These are phyloP conservation scores for Didymellaceae sp. DNA, from an alignment of 2,329 filamentous ascomycete genomes.

Conservation along the genomic window DNA sequence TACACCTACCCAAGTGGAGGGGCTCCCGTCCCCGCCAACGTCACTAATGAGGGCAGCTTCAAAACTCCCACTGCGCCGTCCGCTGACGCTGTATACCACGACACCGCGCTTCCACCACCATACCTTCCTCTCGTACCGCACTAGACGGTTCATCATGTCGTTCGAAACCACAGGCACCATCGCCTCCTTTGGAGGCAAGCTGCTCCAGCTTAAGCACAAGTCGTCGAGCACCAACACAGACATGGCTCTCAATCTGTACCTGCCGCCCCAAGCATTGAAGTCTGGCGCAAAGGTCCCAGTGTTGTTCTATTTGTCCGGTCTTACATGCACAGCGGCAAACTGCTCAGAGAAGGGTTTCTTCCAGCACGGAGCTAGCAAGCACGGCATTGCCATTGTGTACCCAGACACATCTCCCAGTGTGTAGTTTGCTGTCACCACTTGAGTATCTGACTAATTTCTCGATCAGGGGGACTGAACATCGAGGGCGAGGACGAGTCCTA, in stretches of 20 bases:
- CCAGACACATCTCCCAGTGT: slow-evolving; percentile 91
- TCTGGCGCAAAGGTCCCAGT: slow-evolving; percentile 72
- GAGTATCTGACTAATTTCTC: slow-evolving; percentile 22
- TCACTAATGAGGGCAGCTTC: slow-evolving; percentile 32
- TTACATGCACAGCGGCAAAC: slow-evolving; percentile 92
- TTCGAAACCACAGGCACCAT: slow-evolving; percentile 92
- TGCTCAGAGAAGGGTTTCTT: slow-evolving; percentile 85
- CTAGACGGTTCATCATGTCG: slow-evolving; percentile 56
- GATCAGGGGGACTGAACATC: slow-evolving; percentile 73
- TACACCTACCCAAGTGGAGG: slow-evolving; percentile 12
- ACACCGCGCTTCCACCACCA: slow-evolving; percentile 7
- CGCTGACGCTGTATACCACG: slow-evolving; percentile 9
- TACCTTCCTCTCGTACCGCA: slow-evolving; percentile 21
- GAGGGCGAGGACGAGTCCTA: slow-evolving; percentile 85
- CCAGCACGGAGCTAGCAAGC: slow-evolving; percentile 78
- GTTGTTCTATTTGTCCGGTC: slow-evolving; percentile 89
- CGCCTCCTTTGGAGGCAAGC: slow-evolving; percentile 88
- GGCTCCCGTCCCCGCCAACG: slow-evolving; percentile 31
- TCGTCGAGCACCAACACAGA: slow-evolving; percentile 80
- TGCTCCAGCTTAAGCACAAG: slow-evolving; percentile 90
- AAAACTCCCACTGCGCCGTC: slow-evolving; percentile 31
- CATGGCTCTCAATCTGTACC: slow-evolving; percentile 92
- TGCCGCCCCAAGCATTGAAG: slow-evolving; percentile 74
- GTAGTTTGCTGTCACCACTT: slow-evolving; percentile 24
- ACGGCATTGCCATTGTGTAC: slow-evolving; percentile 90